Evolutionary conservation across 2,329 filamentous ascomycete species (phyloP).

Genomic region (Fusarium xyrophilum): DNA sequence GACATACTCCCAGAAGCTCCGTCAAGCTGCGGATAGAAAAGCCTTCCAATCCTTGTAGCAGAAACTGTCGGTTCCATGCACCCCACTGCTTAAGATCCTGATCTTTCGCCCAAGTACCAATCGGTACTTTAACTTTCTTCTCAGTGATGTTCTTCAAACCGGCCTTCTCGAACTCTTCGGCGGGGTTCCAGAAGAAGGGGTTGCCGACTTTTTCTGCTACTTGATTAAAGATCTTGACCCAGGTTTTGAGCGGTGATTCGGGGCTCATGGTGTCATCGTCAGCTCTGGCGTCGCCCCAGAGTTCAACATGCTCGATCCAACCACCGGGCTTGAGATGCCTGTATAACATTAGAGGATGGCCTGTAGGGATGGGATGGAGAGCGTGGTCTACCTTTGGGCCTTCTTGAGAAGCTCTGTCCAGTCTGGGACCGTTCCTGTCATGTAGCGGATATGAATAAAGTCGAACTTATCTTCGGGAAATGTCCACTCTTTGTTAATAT

Average conservation of each 20-base stretch:
- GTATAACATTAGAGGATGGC: accelerated
- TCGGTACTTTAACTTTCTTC: constrained; percentile 11
- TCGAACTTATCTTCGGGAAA: constrained; percentile 15
- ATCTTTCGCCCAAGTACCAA: constrained; percentile 23
- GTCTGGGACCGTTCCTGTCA: constrained; percentile 20
- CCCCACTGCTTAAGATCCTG: constrained; percentile 28
- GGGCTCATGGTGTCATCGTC: constrained; percentile 17
- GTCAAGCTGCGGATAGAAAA: constrained; percentile 26
- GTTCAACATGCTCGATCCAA: constrained; percentile 24
- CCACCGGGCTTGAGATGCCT: constrained; percentile 14
- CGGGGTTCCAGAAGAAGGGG: constrained; percentile 19
- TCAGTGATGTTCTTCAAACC: constrained; percentile 14
- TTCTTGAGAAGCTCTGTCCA: constrained; percentile 10
- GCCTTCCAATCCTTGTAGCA: constrained; percentile 12
- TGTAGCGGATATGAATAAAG: constrained; percentile 20
- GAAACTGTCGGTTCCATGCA: constrained; percentile 24
- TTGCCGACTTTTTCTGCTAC: constrained; percentile 17
- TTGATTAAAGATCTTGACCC: constrained; percentile 16
- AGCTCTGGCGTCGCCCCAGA: constrained; percentile 16
- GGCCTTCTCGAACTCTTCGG: constrained; percentile 4
- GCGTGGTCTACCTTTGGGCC: background rate
- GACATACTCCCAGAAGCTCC: constrained; percentile 5
- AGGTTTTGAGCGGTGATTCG: constrained; percentile 19
- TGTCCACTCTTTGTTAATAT: constrained; percentile 23
- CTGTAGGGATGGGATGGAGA: accelerated